phyloP scores from a whole-genome alignment of 192 early-diverging fungal species.

The Entomortierella chlamydospora region DNA sequence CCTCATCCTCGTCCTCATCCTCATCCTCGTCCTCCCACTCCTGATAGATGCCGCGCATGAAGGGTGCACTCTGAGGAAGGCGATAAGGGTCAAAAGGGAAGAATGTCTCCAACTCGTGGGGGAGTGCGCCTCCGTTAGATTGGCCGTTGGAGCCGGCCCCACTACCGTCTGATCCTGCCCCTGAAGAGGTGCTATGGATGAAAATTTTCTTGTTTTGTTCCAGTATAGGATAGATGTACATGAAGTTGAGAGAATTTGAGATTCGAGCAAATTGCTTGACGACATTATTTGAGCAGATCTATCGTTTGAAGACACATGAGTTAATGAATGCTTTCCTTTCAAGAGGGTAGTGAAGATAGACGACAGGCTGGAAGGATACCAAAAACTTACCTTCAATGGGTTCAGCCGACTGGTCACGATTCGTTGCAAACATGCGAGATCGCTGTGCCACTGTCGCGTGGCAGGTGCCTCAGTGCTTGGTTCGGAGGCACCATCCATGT shows the following conservation, averaged over 20 bases:
- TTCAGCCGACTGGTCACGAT: constrained; percentile 81
- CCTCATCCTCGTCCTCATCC: constrained; percentile 68
- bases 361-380: too few species aligned
- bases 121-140: constrained; percentile 23
- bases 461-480: constrained; percentile 8
- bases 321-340: too few species aligned
- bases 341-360: too few species aligned
- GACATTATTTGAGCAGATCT: constrained; percentile 80
- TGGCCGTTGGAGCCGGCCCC: constrained; percentile 1
- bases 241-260: constrained; percentile 80
- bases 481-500: constrained; percentile 19
- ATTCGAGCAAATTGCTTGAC: constrained; percentile 90
- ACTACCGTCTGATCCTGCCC: not conserved
- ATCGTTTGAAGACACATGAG: not conserved
- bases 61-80: constrained; percentile 75
- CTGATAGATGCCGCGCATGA: constrained; percentile 78
- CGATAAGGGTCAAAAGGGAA: constrained; percentile 96
- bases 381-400: constrained; percentile 74
- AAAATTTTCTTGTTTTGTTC: constrained; percentile 69
- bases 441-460: constrained; percentile 67
- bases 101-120: constrained; percentile 65
- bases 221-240: constrained; percentile 87
- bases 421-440: constrained; percentile 75
- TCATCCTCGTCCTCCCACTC: constrained; percentile 79
- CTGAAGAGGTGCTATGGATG: constrained; percentile 29